phyloP scores from a whole-genome alignment of 805 yeast species.

The Ogataea angusta region DNA sequence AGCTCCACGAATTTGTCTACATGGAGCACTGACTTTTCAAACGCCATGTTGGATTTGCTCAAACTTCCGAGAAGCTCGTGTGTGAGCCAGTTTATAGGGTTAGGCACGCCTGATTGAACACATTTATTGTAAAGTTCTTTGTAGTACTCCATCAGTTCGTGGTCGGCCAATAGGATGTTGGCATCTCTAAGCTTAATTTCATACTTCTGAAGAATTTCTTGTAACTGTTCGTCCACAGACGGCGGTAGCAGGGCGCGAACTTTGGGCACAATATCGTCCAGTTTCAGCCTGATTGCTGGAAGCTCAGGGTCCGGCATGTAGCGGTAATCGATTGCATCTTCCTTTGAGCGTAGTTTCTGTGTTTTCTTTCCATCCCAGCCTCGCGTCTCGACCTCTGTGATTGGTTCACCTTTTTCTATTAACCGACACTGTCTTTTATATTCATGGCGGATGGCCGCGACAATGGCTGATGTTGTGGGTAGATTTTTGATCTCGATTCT shows the following conservation, averaged over 20 bases:
- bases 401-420: constrained; percentile 35
- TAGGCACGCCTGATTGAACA: constrained; percentile 38
- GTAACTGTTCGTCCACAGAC: constrained; percentile 59
- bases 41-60: constrained; percentile 43
- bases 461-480: constrained; percentile 78
- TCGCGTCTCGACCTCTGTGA: constrained; percentile 59
- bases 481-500: constrained; percentile 89
- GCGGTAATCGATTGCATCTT: constrained; percentile 79
- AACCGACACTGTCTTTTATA: constrained; percentile 61
- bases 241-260: constrained; percentile 42
- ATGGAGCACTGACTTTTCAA: constrained; percentile 34
- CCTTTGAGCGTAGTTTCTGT: constrained; percentile 67
- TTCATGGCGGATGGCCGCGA: constrained; percentile 71
- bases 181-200: constrained; percentile 71
- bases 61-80: constrained; percentile 76
- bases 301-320: constrained; percentile 95
- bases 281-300: constrained; percentile 51
- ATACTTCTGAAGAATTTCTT: constrained; percentile 50
- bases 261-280: constrained; percentile 41
- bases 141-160: constrained; percentile 51
- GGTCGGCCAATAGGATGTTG: constrained; percentile 54
- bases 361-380: constrained; percentile 88
- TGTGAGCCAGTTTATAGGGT: constrained; percentile 69
- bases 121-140: constrained; percentile 36
- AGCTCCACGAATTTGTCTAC: constrained; percentile 51